Evolutionary conservation across 2,329 filamentous ascomycete genomes (phyloP), one percentile per base, ranked within the genome.

Genomic region (Claviceps maximensis): DNA sequence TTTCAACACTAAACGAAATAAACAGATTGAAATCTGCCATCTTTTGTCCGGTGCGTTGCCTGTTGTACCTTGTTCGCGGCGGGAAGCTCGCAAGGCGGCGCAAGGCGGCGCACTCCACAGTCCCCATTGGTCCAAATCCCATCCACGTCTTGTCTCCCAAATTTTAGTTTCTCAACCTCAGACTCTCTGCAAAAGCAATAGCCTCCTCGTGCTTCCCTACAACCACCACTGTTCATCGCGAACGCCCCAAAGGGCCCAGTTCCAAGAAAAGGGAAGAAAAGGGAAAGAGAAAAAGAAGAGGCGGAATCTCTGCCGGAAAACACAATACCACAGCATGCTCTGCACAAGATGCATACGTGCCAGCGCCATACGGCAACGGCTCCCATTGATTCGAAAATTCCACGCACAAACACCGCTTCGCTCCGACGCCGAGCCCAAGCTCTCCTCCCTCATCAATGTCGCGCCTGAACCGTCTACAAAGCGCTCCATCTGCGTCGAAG

Each of bases 401-500:
- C 74, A 72, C 54, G 68, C 68, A 25, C 65, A 67, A 45, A 55
- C 65, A 44, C 58, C 66, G 51, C 59, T 67, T 58, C 63, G 67
- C 61, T 63, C 69, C 48, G 13, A 23, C 44, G 21, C 33, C 41
- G 57, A 70, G 36, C 63, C 71, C 40, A 59, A 62, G 51, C 65
- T 72, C 51, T 71, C 65, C 44, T 69, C 63, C 33, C 69, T 64
- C 42, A 60, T 61, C 50, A 62, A 62, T 52, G 60, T 62, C 38
- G 55, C 60, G 21, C 56, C 60, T n/a, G 62, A 63, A 58, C 42
- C 67, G 27, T 54, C 65, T 51, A 60, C 63, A 44, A 38, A 61
- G 57, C 58, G 65, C 55, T 81, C 78, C 8, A 76, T 75, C 29
- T 83, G 85, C 60, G 72, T 76, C 2, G 80, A 82, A 5, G 88